phyloP scores from a whole-genome alignment of 768 basidiomycete species.

The Podaxis rugospora region DNA sequence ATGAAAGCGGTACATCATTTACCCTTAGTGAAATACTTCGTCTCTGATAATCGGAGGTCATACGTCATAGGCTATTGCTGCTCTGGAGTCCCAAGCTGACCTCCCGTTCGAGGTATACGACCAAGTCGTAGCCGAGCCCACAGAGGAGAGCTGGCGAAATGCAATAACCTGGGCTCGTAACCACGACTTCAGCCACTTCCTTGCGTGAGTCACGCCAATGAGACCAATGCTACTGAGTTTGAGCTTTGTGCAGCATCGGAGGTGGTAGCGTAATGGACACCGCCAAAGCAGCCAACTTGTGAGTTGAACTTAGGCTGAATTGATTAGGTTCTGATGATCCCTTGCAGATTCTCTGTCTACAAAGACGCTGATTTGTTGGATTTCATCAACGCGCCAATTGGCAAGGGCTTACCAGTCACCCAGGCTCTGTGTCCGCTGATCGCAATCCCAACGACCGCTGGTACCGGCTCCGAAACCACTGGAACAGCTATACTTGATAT shows the following conservation, averaged over 20 bases:
- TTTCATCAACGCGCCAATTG: conserved; percentile 95
- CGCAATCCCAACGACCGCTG: conserved; percentile 70
- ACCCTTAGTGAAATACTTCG: background rate
- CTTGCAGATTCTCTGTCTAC: conserved; percentile 77
- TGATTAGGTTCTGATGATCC: conserved; percentile 4
- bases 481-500: conserved; percentile 94
- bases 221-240: background rate
- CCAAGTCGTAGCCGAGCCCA: conserved; percentile 83
- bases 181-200: conserved; percentile 90
- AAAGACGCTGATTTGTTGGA: conserved; percentile 91
- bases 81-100: conserved; percentile 72
- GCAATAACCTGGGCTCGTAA: conserved; percentile 86
- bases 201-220: conserved; percentile 54
- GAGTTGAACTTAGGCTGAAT: conserved; percentile 15
- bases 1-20: conserved; percentile 62
- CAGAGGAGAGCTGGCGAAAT: conserved; percentile 82
- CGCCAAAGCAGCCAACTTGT: conserved; percentile 92
- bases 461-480: conserved; percentile 93
- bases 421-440: conserved; percentile 78
- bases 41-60: background rate
- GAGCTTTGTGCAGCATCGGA: conserved; percentile 55
- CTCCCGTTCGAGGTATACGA: conserved; percentile 82
- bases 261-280: conserved; percentile 97
- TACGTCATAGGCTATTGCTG: conserved; percentile 57
- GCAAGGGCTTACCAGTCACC: conserved; percentile 83